Conservation (phyloP, 2,329 filamentous ascomycete species). For the Monosporascus sp. region DNA sequence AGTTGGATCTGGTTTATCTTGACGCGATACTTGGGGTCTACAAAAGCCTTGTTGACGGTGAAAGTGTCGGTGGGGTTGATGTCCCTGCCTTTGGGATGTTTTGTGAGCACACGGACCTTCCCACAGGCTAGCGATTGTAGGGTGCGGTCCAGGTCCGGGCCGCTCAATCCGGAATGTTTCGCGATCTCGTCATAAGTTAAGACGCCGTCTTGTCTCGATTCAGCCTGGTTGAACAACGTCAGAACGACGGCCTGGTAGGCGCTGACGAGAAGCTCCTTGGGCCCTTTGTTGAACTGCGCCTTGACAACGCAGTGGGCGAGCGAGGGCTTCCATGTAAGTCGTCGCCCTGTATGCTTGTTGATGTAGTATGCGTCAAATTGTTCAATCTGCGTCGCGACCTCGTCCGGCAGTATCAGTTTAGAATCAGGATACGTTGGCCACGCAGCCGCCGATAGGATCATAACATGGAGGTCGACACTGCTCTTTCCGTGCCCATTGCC, state of each 20-base stretch:
- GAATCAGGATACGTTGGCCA: conserved; percentile 89
- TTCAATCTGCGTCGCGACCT: conserved; percentile 70
- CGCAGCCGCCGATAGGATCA: conserved; percentile 81
- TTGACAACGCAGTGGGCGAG: conserved; percentile 87
- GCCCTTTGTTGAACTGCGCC: conserved; percentile 71
- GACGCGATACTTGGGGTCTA: conserved; percentile 77
- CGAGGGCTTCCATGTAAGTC: conserved; percentile 85
- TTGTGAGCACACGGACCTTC: conserved; percentile 76
- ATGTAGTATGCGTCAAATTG: conserved; percentile 85
- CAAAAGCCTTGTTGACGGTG: conserved; percentile 71
- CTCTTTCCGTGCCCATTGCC: conserved; percentile 40
- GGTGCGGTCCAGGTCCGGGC: conserved; percentile 78
- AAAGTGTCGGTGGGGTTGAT: conserved; percentile 78
- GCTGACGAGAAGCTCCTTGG: conserved; percentile 85
- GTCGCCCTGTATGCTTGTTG: conserved; percentile 80
- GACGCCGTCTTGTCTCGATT: conserved; percentile 46
- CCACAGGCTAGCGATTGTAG: conserved; percentile 93
- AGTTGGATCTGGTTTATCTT: conserved; percentile 99
- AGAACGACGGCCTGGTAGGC: conserved; percentile 90
- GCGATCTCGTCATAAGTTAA: conserved; percentile 74
- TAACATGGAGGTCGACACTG: conserved; percentile 72
- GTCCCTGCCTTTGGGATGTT: conserved; percentile 80
- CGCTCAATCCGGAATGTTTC: conserved; percentile 66
- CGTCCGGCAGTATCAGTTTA: conserved; percentile 65
- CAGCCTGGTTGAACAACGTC: conserved; percentile 76